These are phyloP conservation scores for Xerocomellus amylosporus DNA, from an alignment of 768 basidiomycete genomes.

Conservation along the genomic window DNA sequence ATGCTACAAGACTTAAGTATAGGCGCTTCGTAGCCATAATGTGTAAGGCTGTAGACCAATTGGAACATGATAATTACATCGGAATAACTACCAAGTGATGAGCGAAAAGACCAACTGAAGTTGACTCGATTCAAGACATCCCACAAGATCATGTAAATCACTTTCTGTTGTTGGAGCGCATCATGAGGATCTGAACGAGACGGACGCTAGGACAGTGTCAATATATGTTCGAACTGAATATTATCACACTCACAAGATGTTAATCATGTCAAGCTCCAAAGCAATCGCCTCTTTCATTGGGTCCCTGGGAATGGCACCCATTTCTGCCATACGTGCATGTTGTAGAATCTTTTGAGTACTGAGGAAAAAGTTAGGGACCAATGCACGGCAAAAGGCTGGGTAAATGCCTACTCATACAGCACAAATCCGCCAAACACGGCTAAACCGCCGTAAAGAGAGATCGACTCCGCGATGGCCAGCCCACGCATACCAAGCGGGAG, in stretches of 20 bases:
- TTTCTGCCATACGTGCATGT: constrained; percentile 71
- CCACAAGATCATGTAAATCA: constrained; percentile 31
- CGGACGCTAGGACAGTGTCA: constrained; percentile 54
- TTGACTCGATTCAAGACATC: not conserved
- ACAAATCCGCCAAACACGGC: constrained; percentile 87
- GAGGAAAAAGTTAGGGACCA: constrained; percentile 1
- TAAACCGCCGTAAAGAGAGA: constrained; percentile 84
- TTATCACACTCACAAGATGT: constrained; percentile 68
- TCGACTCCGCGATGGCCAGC: constrained; percentile 70
- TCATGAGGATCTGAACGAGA: constrained; percentile 73
- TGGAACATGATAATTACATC: not conserved
- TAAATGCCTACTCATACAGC: constrained; percentile 70
- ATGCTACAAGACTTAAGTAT: constrained; percentile 67
- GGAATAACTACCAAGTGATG: constrained; percentile 14
- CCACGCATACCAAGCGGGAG: constrained; percentile 80
- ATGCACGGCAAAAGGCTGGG: not conserved
- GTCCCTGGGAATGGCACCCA: constrained; percentile 63
- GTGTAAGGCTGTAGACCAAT: constrained; percentile 36
- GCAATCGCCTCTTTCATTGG: constrained; percentile 76
- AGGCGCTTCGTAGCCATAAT: constrained; percentile 24
- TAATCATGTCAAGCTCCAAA: constrained; percentile 84
- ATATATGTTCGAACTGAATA: not conserved
- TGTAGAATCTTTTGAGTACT: constrained; percentile 82
- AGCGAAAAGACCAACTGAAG: not conserved
- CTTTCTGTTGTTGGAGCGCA: constrained; percentile 57